These are phyloP conservation scores for Heteromeles arbutifolia DNA, from an alignment of 306 rosid genomes.

Conservation along the genomic window DNA sequence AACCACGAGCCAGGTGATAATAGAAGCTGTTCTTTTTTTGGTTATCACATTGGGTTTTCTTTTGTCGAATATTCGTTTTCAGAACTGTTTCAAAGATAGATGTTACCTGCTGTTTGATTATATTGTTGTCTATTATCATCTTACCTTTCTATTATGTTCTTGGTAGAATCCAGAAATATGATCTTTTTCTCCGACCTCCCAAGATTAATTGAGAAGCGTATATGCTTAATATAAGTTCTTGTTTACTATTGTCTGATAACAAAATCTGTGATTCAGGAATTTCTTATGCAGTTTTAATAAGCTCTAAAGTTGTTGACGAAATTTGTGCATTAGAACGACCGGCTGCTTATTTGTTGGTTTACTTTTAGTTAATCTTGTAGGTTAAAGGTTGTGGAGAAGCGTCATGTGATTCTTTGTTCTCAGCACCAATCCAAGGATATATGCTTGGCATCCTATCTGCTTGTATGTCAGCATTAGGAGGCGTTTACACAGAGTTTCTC, in stretches of 20 bases:
- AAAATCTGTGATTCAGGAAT: neutral
- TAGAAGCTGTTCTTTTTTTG: neutral
- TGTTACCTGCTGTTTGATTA: neutral
- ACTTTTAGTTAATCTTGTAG: slow-evolving; percentile 34
- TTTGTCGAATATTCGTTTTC: neutral
- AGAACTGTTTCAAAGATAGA: neutral
- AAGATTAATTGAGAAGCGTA: neutral
- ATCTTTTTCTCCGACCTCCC: neutral
- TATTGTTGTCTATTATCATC: neutral
- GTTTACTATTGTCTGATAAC: neutral
- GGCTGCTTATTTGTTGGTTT: neutral
- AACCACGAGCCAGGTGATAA: slow-evolving; percentile 90
- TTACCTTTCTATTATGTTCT: neutral
- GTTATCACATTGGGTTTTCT: neutral
- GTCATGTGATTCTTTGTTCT: slow-evolving; percentile 76
- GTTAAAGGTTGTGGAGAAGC: slow-evolving; percentile 87
- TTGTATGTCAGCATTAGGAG: slow-evolving; percentile 94
- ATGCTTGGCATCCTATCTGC: slow-evolving; percentile 80
- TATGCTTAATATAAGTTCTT: neutral
- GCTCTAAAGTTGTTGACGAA: neutral
- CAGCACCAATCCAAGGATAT: slow-evolving; percentile 87
- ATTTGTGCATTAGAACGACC: neutral
- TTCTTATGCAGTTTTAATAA: slow-evolving; percentile 1
- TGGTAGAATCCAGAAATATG: neutral
- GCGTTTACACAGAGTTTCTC: slow-evolving; percentile 87